phyloP scores from a whole-genome alignment of 2,329 filamentous ascomycete species.

The Neonectria sp. region DNA sequence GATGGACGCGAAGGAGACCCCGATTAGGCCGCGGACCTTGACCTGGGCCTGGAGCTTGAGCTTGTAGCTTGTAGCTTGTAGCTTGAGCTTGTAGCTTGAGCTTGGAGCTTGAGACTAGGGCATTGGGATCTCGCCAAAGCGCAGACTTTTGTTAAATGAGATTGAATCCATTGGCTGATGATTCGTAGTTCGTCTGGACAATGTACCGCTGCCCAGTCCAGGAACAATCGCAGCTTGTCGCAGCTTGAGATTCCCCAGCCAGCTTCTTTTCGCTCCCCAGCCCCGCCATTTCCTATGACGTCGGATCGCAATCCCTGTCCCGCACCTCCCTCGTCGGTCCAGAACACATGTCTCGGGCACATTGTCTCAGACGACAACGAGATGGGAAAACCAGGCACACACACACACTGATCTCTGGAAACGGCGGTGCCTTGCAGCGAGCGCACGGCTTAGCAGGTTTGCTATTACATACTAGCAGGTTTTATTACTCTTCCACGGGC shows the following conservation, averaged over 20 bases:
- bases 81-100: no score
- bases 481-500: neutral
- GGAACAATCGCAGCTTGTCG: neutral
- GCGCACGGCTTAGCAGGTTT: neutral
- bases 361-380: neutral
- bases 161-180: neutral
- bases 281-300: constrained; percentile 31
- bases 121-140: neutral
- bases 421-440: neutral
- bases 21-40: no score
- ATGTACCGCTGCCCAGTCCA: no score
- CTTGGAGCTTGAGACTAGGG: no score
- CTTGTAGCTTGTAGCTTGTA: no score
- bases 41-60: neutral
- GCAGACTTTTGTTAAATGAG: neutral
- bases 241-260: constrained; percentile 21
- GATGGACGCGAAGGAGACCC: no score
- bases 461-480: neutral
- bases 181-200: neutral
- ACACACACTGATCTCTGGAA: neutral
- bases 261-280: constrained; percentile 16
- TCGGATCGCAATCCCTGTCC: constrained; percentile 3
- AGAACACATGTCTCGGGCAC: constrained; percentile 2
- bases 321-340: neutral
- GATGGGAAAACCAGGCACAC: neutral